phyloP scores from a whole-genome alignment of 1,284 basidiomycete species.

The Cystobasidium slooffiae region DNA sequence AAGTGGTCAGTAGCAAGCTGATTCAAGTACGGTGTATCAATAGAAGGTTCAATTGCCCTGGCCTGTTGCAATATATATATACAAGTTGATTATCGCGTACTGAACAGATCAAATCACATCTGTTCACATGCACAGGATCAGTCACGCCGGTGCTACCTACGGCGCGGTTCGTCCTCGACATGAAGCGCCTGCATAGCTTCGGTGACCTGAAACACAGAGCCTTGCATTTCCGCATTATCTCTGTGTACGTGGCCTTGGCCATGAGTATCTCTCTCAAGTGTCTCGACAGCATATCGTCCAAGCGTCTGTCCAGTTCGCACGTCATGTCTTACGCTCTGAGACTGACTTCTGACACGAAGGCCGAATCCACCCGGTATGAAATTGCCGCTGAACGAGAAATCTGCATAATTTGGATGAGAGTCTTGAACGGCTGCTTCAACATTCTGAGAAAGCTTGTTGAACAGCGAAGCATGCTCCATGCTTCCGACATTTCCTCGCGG shows the following conservation, averaged over 20 bases:
- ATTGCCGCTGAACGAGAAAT: neutral
- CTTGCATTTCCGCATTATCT: neutral
- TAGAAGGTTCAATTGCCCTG: no score
- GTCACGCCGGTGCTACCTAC: no score
- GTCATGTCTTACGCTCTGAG: neutral
- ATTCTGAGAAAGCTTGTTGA: neutral
- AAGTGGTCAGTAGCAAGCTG: no score
- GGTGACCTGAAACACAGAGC: neutral
- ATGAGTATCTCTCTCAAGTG: neutral
- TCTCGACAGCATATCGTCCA: neutral
- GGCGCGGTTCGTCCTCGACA: neutral
- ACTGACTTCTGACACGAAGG: slow-evolving; percentile 5
- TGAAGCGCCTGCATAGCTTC: slow-evolving; percentile 15
- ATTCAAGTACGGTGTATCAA: no score
- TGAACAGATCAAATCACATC: no score
- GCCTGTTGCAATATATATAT: no score
- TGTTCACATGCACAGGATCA: no score
- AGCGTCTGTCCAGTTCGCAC: neutral
- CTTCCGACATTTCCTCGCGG: no score
- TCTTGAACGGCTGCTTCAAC: neutral
- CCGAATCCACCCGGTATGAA: slow-evolving; percentile 12
- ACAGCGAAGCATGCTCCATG: neutral
- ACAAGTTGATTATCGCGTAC: no score
- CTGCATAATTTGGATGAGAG: neutral
- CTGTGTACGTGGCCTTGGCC: neutral